Conservation (phyloP, 331 rosid genomes). For the Cucumis variabilis region DNA sequence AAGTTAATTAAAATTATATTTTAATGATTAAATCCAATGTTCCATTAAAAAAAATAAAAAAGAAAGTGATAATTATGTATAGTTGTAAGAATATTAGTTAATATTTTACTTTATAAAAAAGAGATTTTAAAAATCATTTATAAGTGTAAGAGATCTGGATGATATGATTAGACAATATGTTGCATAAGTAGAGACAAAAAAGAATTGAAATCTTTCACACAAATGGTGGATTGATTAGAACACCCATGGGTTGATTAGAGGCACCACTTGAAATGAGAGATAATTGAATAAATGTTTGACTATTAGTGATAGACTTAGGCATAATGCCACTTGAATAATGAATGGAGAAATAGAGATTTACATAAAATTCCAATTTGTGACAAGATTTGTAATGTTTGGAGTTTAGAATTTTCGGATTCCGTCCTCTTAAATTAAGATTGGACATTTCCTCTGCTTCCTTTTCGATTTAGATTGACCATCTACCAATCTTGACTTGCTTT, state of each 20-base stretch:
- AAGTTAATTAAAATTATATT: no score
- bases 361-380: background rate
- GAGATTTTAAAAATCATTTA: background rate
- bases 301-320: background rate
- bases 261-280: background rate
- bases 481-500: background rate
- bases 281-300: background rate
- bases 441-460: background rate
- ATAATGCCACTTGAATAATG: background rate
- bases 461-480: no score
- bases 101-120: background rate
- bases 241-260: background rate
- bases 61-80: no score
- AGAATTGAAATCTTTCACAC: background rate
- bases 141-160: background rate
- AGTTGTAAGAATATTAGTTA: background rate
- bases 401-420: background rate
- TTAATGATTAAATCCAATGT: no score
- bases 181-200: conserved; percentile 4
- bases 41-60: no score
- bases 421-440: no score
- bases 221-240: conserved; percentile 24
- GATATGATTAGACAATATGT: conserved; percentile 16
- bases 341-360: background rate
- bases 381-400: background rate